phyloP scores from a whole-genome alignment of 2,329 filamentous ascomycete species.

The Diaporthe capsici region DNA sequence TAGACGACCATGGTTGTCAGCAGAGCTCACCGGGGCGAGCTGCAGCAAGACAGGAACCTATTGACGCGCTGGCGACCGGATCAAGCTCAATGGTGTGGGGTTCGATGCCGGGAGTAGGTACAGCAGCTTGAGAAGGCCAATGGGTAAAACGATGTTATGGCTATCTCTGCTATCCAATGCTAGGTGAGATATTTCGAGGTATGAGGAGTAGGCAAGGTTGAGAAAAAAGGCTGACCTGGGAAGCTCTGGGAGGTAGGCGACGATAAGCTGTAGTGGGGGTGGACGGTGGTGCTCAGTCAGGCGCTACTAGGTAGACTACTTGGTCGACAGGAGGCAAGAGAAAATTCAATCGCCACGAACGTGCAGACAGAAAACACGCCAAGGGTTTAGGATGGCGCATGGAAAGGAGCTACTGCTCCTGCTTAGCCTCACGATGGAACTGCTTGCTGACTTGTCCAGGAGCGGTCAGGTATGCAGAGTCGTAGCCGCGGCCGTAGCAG shows the following conservation, averaged over 20 bases:
- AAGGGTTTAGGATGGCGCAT: conserved; percentile 27
- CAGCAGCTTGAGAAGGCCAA: conserved; percentile 11
- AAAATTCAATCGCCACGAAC: conserved; percentile 19
- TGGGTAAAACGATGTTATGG: neutral
- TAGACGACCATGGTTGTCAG: conserved; percentile 82
- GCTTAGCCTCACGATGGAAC: conserved; percentile 29
- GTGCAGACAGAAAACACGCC: conserved; percentile 19
- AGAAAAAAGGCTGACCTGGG: conserved; percentile 19
- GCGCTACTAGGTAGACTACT: neutral
- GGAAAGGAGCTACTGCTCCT: conserved; percentile 6
- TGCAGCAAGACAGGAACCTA: neutral
- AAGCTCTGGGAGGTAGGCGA: conserved; percentile 3
- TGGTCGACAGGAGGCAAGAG: neutral
- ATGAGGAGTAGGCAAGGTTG: conserved; percentile 17
- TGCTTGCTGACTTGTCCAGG: conserved; percentile 29
- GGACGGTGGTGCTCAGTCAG: neutral
- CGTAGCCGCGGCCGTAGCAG: neutral
- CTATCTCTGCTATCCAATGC: conserved; percentile 9
- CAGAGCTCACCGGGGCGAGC: conserved; percentile 20
- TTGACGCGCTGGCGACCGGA: neutral
- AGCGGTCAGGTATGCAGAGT: conserved; percentile 30
- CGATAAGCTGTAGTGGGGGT: conserved; percentile 29
- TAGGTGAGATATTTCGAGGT: conserved; percentile 8
- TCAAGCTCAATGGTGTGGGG: neutral
- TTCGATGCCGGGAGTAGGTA: neutral